These are phyloP conservation scores for Talaromyces marneffei DNA, from an alignment of 2,329 filamentous ascomycete species.

Conservation along the genomic window DNA sequence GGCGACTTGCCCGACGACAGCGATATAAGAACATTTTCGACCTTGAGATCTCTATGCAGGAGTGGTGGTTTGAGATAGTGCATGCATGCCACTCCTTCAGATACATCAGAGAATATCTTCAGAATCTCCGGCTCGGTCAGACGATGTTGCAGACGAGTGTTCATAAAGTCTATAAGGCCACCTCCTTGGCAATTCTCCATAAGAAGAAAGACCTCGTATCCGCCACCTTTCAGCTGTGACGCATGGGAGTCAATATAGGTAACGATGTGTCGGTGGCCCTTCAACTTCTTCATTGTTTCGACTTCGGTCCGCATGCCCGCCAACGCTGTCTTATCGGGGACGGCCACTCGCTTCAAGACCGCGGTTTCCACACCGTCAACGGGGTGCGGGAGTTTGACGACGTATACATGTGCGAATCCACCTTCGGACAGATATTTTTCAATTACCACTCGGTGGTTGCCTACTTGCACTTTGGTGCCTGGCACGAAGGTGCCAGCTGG, in stretches of 20 bases:
- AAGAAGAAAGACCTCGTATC: conserved; percentile 94
- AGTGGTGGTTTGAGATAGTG: conserved; percentile 94
- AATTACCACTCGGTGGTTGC: conserved; percentile 84
- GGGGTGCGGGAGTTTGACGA: conserved; percentile 76
- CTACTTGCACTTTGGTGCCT: conserved; percentile 95
- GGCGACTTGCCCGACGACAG: conserved; percentile 54
- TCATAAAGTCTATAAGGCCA: conserved; percentile 98
- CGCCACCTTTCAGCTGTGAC: conserved; percentile 83
- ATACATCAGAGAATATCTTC: conserved; percentile 92
- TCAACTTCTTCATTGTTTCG: conserved; percentile 99
- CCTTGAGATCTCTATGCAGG: conserved; percentile 90
- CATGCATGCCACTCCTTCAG: conserved; percentile 96
- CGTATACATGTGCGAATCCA: conserved; percentile 96
- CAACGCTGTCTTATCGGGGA: conserved; percentile 90
- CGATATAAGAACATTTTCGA: conserved; percentile 94
- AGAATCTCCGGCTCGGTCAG: conserved; percentile 96
- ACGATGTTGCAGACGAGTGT: conserved; percentile 90
- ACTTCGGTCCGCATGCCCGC: conserved; percentile 97
- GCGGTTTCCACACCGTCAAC: conserved; percentile 73
- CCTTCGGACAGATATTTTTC: conserved; percentile 97
- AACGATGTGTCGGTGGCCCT: conserved; percentile 92
- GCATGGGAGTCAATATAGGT: conserved; percentile 98
- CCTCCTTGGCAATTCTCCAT: conserved; percentile 98
- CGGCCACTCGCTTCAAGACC: conserved; percentile 89
- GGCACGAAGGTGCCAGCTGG: conserved; percentile 83